A percentile compares a stretch with the other conserved stretches of the same genome.
Evolutionary conservation across 176 grass and related monocot species (phyloP).

Genomic region (bread wheat (Triticum aestivum)): IWGSC_CS_RefSeq_v2.1 NC_057800.1:47381149-47381648

Average conservation of each 20-base stretch:
- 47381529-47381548: conserved; percentile 20
- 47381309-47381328: conserved; percentile 34
- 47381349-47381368: conserved; percentile 67
- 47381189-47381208: neutral
- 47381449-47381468: conserved; percentile 15
- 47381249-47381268: neutral
- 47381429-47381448: conserved; percentile 53
- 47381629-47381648: conserved; percentile 55
- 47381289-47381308: neutral
- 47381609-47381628: conserved; percentile 33
- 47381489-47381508: conserved; percentile 1
- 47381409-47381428: conserved; percentile 73
- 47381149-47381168: neutral
- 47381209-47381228: neutral
- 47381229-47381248: neutral
- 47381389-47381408: conserved; percentile 65
- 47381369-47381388: conserved; percentile 59
- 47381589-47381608: conserved; percentile 40
- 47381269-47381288: neutral
- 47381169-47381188: conserved; percentile 33
- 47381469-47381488: neutral
- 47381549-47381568: conserved; percentile 55
- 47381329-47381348: conserved; percentile 55
- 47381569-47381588: conserved; percentile 59
- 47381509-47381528: conserved; percentile 48